Conservation (phyloP, 2,329 filamentous ascomycete genomes). For the Microascus cirrosus region DNA sequence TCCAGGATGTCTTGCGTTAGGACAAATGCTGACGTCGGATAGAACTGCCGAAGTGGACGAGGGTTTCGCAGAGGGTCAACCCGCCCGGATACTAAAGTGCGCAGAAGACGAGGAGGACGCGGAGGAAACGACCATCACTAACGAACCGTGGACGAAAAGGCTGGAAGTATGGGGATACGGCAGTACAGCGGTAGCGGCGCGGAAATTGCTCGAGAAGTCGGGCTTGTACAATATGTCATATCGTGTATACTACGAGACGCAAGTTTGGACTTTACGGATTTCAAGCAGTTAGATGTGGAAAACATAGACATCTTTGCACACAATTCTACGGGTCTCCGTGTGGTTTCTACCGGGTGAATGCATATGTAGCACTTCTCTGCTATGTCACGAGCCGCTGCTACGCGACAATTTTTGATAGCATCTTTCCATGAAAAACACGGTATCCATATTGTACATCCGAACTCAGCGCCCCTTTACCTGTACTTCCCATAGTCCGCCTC, state of each 20-base stretch:
- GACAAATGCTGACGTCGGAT: not conserved
- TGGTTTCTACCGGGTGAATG: not conserved
- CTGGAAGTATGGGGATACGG: not conserved
- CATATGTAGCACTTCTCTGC: no score
- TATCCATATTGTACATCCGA: not conserved
- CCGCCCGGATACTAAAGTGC: conserved; percentile 79
- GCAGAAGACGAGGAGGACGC: not conserved
- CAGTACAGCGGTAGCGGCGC: not conserved
- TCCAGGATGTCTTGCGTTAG: not conserved
- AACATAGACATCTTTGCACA: not conserved
- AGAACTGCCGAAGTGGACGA: conserved; percentile 89
- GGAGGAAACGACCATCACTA: not conserved
- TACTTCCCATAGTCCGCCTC: conserved; percentile 18
- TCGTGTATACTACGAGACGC: not conserved
- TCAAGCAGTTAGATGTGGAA: not conserved
- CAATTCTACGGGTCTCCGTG: not conserved
- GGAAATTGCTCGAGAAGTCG: not conserved
- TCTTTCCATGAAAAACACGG: not conserved
- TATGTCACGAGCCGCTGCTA: not conserved
- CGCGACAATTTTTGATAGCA: not conserved
- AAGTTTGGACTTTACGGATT: not conserved
- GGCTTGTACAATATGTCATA: conserved; percentile 4
- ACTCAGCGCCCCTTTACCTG: conserved; percentile 18
- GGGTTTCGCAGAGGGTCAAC: conserved; percentile 87
- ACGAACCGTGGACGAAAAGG: not conserved